Percentiles rank a stretch among this genome's conserved stretches.
phyloP scores from a whole-genome alignment of 2,329 filamentous ascomycete species.

The Plenodomus biglobosus region DNA sequence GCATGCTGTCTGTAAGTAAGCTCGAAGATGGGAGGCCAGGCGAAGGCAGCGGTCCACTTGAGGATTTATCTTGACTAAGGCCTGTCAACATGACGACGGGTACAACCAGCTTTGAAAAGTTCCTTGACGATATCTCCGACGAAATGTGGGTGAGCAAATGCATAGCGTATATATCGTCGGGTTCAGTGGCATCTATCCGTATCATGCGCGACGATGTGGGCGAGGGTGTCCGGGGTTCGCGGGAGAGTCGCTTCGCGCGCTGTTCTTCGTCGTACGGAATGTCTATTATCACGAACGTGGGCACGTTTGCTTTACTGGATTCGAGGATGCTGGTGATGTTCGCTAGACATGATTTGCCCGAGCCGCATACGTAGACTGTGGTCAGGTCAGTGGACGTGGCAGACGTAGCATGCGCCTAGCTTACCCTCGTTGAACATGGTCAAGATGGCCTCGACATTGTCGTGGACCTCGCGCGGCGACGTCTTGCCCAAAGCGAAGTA shows the following conservation, averaged over 20 bases:
- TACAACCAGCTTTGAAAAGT: constrained; percentile 45
- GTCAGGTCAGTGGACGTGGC: constrained; percentile 9
- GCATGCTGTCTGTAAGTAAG: constrained; percentile 52
- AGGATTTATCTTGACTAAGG: constrained; percentile 35
- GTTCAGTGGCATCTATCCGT: constrained; percentile 39
- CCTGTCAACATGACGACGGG: constrained; percentile 47
- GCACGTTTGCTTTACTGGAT: constrained; percentile 34
- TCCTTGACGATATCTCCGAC: constrained; percentile 46
- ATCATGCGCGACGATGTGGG: constrained; percentile 40
- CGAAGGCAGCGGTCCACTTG: constrained; percentile 31
- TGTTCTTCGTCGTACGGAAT: constrained; percentile 48
- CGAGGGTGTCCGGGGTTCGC: constrained; percentile 46
- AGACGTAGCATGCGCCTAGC: neutral
- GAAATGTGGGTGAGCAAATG: constrained; percentile 47
- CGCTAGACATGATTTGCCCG: constrained; percentile 43
- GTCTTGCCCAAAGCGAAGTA: constrained; percentile 41
- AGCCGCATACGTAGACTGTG: constrained; percentile 46
- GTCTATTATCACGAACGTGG: constrained; percentile 48
- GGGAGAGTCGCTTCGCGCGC: constrained; percentile 44
- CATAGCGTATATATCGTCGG: constrained; percentile 48
- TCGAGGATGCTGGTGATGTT: constrained; percentile 43
- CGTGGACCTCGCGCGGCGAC: constrained; percentile 38
- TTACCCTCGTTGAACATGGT: constrained; percentile 48
- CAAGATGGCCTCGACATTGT: constrained; percentile 46
- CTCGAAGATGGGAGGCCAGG: constrained; percentile 39